Conservation (phyloP, 1,284 basidiomycete genomes). For the Pseudozyma sp. region DNA sequence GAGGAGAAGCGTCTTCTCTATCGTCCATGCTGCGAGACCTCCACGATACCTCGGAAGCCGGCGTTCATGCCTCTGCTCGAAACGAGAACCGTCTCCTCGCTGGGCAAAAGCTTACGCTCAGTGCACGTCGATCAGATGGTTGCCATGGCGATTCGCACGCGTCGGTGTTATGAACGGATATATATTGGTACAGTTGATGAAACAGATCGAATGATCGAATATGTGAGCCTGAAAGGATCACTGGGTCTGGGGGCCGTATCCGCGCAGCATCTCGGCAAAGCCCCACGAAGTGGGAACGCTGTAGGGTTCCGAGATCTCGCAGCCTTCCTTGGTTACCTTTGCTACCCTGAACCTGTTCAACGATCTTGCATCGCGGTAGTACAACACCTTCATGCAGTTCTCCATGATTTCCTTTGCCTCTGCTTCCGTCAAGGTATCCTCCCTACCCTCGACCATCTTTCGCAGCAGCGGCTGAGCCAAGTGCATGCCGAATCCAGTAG, state of each 20-base stretch:
- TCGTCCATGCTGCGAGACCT: no score
- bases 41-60: no score
- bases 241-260: conserved; percentile 71
- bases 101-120: no score
- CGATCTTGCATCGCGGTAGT: conserved; percentile 95
- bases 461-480: conserved; percentile 93
- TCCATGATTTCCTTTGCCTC: conserved; percentile 84
- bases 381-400: conserved; percentile 91
- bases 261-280: conserved; percentile 91
- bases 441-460: conserved; percentile 85
- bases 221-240: conserved; percentile 10
- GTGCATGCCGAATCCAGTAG: conserved; percentile 95
- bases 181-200: no score
- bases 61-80: no score
- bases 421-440: conserved; percentile 80
- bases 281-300: conserved; percentile 84
- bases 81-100: no score
- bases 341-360: conserved; percentile 99
- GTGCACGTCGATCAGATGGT: no score
- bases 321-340: conserved; percentile 82
- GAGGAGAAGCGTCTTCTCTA: no score
- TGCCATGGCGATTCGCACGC: no score
- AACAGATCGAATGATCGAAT: no score
- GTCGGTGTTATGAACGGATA: no score
- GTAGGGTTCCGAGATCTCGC: conserved; percentile 83